Percentiles rank a stretch among this genome's conserved stretches.
Evolutionary conservation across 768 basidiomycete genomes (phyloP).

Genomic region (Tephrocybe sp.): DNA sequence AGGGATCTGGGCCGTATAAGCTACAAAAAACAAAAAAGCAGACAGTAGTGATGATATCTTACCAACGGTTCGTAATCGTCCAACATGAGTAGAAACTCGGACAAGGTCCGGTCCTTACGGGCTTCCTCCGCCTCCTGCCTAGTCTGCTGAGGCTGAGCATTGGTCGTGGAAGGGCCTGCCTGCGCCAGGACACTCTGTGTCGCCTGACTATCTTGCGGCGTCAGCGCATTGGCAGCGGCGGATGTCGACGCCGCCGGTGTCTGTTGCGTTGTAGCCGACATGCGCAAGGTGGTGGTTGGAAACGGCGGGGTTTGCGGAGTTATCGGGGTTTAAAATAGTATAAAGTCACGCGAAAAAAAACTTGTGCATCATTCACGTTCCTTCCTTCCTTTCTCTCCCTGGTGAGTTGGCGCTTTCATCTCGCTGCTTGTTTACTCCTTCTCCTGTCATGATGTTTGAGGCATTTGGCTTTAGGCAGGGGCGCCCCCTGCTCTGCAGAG

Average conservation of each 20-base stretch:
- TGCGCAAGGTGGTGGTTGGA: constrained; percentile 10
- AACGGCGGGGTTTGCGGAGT: constrained; percentile 27
- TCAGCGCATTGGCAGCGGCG: constrained; percentile 25
- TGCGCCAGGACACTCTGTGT: constrained; percentile 15
- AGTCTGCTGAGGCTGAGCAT: constrained; percentile 40
- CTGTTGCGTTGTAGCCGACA: constrained; percentile 33
- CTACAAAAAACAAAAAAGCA: background rate
- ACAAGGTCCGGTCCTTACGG: constrained; percentile 85
- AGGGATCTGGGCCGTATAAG: constrained; percentile 65
- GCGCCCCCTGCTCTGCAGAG: constrained; percentile 76
- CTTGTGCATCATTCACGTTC: background rate
- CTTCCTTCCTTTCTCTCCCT: background rate
- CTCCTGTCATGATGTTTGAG: constrained; percentile 74
- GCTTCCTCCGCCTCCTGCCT: constrained; percentile 79
- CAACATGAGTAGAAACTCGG: constrained; percentile 93
- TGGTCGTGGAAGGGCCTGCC: constrained; percentile 29
- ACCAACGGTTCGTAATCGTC: constrained; percentile 97
- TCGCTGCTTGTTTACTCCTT: constrained; percentile 10
- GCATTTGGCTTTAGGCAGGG: constrained; percentile 90
- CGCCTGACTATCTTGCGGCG: constrained; percentile 27
- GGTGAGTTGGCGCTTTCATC: constrained; percentile 26
- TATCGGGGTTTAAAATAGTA: constrained; percentile 31
- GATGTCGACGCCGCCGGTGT: constrained; percentile 28
- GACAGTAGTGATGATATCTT: constrained; percentile 21
- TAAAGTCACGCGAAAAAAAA: constrained; percentile 10